Evolutionary conservation across 2,329 filamentous ascomycete genomes (phyloP), one percentile per base, ranked within the genome.

Genomic region (Camptophora hylomeconis): DNA sequence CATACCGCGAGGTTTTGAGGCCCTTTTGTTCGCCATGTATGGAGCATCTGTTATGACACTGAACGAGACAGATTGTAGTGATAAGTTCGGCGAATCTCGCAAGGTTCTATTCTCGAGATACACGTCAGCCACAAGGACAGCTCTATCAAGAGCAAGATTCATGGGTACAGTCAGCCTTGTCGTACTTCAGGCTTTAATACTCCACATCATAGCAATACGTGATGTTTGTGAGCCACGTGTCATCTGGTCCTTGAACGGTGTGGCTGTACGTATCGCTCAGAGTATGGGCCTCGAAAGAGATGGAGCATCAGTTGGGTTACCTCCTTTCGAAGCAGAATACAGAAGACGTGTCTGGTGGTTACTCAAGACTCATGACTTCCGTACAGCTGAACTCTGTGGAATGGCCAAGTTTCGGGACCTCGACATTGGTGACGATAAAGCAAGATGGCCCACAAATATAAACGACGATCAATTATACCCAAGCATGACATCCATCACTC

Each of bases 331-430:
- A 42, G 67, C 67, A 2, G 72, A 80, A 45, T 77, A 79, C 60
- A 63, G 73, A n/a, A 58, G 74, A 23, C 60, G 75, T 5, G 57
- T 78, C 12, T 80, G 74, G 74, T 75, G 71, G 72, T 65, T 71
- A 44, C 63, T 77, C 8, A 34, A 33, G 17, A 27, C 41, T 17
- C 31, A 40, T 19, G 41, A 53, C 40, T 28, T 49, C 44, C 36
- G 49, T 30, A 27, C 46, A 33, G 23, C 50, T 31, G 24, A 48
- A 34, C 19, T 51, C 39, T 40, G 42, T 36, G 35, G 42, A 28
- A 19, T 36, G 28, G 17, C 40, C 20, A 38, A 43, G 28, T 38
- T 39, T 33, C 33, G 35, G 38, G 24, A 29, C 31, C 30, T 45
- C n/a, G 26, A 32, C 5, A 32, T 41, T 22, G 37, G 44, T 21